Percentiles rank a stretch among this genome's conserved stretches.
Evolutionary conservation across 768 basidiomycete species (phyloP).

Genomic region (Phlebiopsis gigantea): DNA sequence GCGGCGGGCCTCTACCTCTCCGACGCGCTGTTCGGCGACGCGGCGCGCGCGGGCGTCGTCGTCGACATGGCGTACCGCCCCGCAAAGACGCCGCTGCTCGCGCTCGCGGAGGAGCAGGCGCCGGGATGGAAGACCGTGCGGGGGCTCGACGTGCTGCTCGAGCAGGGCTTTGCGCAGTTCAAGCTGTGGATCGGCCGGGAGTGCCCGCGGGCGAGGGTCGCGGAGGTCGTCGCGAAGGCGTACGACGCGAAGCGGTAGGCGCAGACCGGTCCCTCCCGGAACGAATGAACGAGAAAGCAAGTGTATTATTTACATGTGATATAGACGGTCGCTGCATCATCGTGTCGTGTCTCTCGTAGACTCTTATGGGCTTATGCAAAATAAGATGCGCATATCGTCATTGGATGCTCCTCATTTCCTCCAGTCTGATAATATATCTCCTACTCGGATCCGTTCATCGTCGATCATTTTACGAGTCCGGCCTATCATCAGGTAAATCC

Average conservation of each 20-base stretch:
- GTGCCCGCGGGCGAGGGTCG: conserved; percentile 47
- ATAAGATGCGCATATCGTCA: background rate
- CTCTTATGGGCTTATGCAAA: background rate
- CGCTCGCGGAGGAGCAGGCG: conserved; percentile 49
- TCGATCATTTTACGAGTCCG: too few species aligned
- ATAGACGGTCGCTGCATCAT: background rate
- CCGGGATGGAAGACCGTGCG: conserved; percentile 64
- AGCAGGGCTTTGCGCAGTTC: conserved; percentile 87
- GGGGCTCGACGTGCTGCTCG: conserved; percentile 80
- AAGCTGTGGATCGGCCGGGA: conserved; percentile 71
- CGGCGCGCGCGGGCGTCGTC: conserved; percentile 60
- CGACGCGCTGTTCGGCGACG: conserved; percentile 47
- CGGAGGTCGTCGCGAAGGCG: conserved; percentile 41
- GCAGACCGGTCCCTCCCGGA: background rate
- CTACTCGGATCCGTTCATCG: too few species aligned
- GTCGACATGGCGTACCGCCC: conserved; percentile 97
- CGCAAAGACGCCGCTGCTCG: conserved; percentile 73
- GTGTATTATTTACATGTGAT: background rate
- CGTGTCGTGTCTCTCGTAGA: background rate
- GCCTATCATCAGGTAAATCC: too few species aligned
- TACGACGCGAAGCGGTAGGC: conserved; percentile 27
- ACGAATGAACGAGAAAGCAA: background rate
- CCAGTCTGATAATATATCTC: too few species aligned
- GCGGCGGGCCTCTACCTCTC: conserved; percentile 46
- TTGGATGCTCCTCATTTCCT: too few species aligned